Base-by-base conservation (phyloP, 129 eudicot genomes). In the Scalesia atractyloides region DNA sequence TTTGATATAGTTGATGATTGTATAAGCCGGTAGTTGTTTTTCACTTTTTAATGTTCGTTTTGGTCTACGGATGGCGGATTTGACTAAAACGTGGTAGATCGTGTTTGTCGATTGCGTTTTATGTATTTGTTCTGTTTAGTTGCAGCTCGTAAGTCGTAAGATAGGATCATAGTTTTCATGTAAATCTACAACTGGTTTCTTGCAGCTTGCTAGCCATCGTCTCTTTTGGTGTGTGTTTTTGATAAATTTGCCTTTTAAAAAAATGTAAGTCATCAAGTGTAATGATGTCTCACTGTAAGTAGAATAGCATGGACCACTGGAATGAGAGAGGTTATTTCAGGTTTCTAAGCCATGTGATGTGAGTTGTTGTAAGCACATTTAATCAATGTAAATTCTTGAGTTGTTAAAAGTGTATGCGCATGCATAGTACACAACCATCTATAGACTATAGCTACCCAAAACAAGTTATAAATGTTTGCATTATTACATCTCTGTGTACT, bases 281-380 rank as follows among this genome's bases (percentile, higher is more conserved):
- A 64, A 6, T 64, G 20, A 54, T 63, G 64, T 14, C 64, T 48
- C 15, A 34, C 13, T 64, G 18, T 9, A 36, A 43, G 39, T 20
- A 33, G 37, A 76, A 26, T 68, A 44, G 9, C 18, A 48, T 44
- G 74, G 52, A 68, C 47, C 59, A 30, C 48, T 14, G 43, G 51
- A 2, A 19, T 20, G 13, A 51, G 20, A 24, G 46, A 72, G 73
- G 13, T 75, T 53, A 14, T 50, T 50, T 52, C 58, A 12, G 52
- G 66, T 53, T 52, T 63, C 26, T 75, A 65, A 65, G 68, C 43
- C 60, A 67, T 76, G 61, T 54, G 74, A 67, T 76, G 68, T 54
- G 74, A 46, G 49, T 57, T 43, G 19, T 16, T 66, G 46, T 26
- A 8, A 62, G 46, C 57, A 65, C 34, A 22, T 37, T 53, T 12